Evolutionary conservation across 345 rosid species (phyloP).

Genomic region (Nephelium lappaceum): DNA sequence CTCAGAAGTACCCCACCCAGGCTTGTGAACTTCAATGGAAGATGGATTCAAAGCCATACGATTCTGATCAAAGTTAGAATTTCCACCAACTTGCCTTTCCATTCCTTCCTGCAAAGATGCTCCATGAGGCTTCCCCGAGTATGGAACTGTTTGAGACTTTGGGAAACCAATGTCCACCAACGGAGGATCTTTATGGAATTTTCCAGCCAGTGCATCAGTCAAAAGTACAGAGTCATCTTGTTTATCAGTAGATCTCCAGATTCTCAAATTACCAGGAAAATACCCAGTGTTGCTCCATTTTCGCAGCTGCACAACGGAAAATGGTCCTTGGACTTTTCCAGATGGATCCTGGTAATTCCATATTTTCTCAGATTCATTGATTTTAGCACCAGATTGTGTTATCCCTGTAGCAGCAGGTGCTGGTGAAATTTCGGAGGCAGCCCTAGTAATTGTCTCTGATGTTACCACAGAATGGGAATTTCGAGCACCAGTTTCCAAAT

Average conservation of each 20-base stretch:
- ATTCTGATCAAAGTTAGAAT: slow-evolving; percentile 39
- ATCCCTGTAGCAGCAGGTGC: slow-evolving; percentile 39
- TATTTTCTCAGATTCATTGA: slow-evolving; percentile 80
- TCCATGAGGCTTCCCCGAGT: slow-evolving; percentile 30
- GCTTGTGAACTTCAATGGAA: slow-evolving; percentile 55
- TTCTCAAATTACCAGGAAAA: slow-evolving; percentile 81
- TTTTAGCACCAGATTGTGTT: slow-evolving; percentile 45
- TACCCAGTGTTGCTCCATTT: slow-evolving; percentile 95
- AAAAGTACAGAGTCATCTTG: slow-evolving; percentile 74
- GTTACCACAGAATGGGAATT: slow-evolving; percentile 36
- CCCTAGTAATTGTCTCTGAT: slow-evolving; percentile 50
- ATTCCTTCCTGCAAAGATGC: slow-evolving; percentile 31
- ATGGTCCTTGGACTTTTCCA: slow-evolving; percentile 95
- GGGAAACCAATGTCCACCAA: slow-evolving; percentile 34
- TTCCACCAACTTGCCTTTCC: slow-evolving; percentile 31
- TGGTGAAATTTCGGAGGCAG: slow-evolving; percentile 44
- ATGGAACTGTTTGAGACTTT: slow-evolving; percentile 43
- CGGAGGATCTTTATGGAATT: slow-evolving; percentile 55
- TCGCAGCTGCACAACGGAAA: slow-evolving; percentile 89
- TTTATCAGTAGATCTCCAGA: slow-evolving; percentile 74
- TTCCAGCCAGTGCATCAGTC: slow-evolving; percentile 75
- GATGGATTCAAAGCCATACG: slow-evolving; percentile 37
- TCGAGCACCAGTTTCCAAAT: slow-evolving; percentile 45
- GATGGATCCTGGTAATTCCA: slow-evolving; percentile 98
- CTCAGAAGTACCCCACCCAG: slow-evolving; percentile 55